A percentile compares a stretch with the other conserved stretches of the same genome.
Conservation (phyloP, 148 eudicot species). For the Rhododendron williamsianum region DNA sequence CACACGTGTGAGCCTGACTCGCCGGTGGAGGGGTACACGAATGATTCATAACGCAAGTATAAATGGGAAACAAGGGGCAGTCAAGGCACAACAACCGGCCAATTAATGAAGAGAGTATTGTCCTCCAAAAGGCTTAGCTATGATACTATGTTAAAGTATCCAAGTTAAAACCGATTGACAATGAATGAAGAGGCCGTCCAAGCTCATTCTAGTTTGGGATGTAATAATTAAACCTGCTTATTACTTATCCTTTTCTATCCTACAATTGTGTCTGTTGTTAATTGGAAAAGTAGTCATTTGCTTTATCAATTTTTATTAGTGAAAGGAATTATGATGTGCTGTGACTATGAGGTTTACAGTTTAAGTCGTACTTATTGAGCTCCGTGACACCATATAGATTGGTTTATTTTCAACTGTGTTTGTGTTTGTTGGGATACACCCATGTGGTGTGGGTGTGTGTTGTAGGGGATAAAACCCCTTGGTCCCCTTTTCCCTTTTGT, state of each 20-base stretch:
- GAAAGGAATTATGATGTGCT: neutral
- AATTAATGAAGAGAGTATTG: neutral
- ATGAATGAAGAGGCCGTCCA: neutral
- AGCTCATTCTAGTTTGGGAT: neutral
- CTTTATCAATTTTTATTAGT: neutral
- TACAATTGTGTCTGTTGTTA: neutral
- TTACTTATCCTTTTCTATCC: neutral
- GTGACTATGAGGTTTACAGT: neutral
- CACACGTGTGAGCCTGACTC: neutral
- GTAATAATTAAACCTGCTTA: neutral
- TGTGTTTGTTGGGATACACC: too few species aligned
- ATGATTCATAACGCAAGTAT: neutral
- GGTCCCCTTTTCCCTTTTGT: too few species aligned
- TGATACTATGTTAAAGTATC: neutral
- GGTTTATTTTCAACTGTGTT: neutral
- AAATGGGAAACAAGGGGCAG: neutral
- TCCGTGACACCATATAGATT: neutral
- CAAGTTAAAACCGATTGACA: neutral
- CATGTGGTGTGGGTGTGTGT: too few species aligned
- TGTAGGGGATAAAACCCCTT: too few species aligned
- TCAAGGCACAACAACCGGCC: neutral
- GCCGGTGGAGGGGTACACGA: neutral
- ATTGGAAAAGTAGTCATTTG: neutral
- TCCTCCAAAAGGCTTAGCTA: neutral
- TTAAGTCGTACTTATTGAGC: neutral